Percentiles rank a stretch among this genome's conserved stretches.
phyloP scores from a whole-genome alignment of 345 rosid species.

The Isatis tinctoria region DNA sequence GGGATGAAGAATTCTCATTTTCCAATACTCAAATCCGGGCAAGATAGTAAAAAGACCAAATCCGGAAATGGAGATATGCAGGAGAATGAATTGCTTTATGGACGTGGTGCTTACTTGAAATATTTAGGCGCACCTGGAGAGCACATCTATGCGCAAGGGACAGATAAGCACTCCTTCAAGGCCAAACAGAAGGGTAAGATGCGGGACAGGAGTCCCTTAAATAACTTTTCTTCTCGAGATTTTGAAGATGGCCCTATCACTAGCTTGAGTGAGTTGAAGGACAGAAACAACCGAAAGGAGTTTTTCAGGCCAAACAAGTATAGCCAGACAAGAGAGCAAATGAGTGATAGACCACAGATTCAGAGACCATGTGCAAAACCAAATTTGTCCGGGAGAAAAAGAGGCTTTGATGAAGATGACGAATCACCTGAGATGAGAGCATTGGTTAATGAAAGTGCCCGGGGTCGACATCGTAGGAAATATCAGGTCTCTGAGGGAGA shows the following conservation, averaged over 20 bases:
- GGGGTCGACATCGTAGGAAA: slow-evolving; percentile 46
- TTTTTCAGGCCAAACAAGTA: slow-evolving; percentile 38
- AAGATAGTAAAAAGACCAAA: slow-evolving; percentile 42
- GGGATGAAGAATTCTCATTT: slow-evolving; percentile 43
- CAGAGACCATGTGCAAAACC: slow-evolving; percentile 41
- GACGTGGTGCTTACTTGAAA: slow-evolving; percentile 33
- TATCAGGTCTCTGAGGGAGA: slow-evolving; percentile 41
- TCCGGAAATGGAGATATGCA: slow-evolving; percentile 38
- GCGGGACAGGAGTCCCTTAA: slow-evolving; percentile 49
- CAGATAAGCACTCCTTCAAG: slow-evolving; percentile 45
- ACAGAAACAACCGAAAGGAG: slow-evolving; percentile 37
- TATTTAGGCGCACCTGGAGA: slow-evolving; percentile 39
- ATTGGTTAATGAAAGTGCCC: slow-evolving; percentile 38
- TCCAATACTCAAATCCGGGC: slow-evolving; percentile 44
- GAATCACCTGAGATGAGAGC: slow-evolving; percentile 40
- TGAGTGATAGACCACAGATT: slow-evolving; percentile 37
- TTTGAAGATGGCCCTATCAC: slow-evolving; percentile 38
- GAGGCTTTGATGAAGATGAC: slow-evolving; percentile 52
- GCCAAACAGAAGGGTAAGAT: slow-evolving; percentile 75
- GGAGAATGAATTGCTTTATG: slow-evolving; percentile 43
- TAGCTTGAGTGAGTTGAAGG: slow-evolving; percentile 37
- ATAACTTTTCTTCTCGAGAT: slow-evolving; percentile 39
- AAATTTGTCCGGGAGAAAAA: slow-evolving; percentile 49
- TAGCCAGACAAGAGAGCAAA: slow-evolving; percentile 49
- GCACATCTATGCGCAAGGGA: slow-evolving; percentile 34